Evolutionary conservation across 176 grass and related monocot genomes (phyloP).

Genomic region (Chloris gayana): DNA sequence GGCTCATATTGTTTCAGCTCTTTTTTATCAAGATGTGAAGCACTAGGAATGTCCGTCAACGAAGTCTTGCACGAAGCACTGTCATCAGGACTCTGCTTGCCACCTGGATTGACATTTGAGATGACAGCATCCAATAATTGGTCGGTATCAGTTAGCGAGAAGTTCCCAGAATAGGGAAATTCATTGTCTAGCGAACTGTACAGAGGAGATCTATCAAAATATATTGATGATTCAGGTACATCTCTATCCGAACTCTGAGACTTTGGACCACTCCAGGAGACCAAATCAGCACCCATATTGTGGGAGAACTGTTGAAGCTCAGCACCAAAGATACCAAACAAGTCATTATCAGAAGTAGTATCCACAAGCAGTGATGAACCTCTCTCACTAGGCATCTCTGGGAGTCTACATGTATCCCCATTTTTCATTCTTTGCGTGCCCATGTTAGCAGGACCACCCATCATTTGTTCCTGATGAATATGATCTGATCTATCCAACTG

Average conservation of each 20-base stretch:
- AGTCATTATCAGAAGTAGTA: constrained; percentile 51
- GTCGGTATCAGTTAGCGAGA: constrained; percentile 61
- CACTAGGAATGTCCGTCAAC: constrained; percentile 52
- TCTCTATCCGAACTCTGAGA: constrained; percentile 47
- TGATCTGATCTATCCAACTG: constrained; percentile 37
- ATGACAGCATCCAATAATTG: constrained; percentile 85
- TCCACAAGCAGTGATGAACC: constrained; percentile 43
- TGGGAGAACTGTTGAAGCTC: constrained; percentile 50
- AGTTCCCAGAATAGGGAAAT: constrained; percentile 47
- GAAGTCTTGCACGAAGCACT: constrained; percentile 65
- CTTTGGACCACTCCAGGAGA: constrained; percentile 41
- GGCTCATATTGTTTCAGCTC: constrained; percentile 48
- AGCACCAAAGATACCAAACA: constrained; percentile 65
- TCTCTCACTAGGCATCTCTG: constrained; percentile 26
- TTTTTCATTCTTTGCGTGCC: constrained; percentile 30
- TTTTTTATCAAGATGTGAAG: constrained; percentile 40
- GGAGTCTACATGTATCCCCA: constrained; percentile 20
- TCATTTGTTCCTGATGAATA: constrained; percentile 29
- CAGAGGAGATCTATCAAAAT: constrained; percentile 37
- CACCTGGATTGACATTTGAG: constrained; percentile 58
- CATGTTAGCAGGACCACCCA: constrained; percentile 26
- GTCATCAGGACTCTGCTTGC: constrained; percentile 60
- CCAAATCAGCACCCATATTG: constrained; percentile 48
- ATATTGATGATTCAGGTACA: constrained; percentile 42
- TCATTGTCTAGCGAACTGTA: constrained; percentile 55